phyloP scores from a whole-genome alignment of 805 yeast genomes.

The Ogataea saltuana region DNA sequence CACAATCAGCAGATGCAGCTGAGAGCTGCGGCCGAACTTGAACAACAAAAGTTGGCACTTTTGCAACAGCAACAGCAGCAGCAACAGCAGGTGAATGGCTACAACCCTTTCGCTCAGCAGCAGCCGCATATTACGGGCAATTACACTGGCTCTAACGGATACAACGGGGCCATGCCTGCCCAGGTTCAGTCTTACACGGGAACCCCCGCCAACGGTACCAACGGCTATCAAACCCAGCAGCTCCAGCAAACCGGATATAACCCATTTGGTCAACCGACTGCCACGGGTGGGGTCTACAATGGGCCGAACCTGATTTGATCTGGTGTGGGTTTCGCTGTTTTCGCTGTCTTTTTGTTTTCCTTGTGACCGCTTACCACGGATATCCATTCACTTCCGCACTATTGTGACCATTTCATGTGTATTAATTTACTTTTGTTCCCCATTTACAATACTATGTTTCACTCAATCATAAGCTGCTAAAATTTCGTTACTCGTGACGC shows the following conservation, averaged over 20 bases:
- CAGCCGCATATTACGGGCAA: background rate
- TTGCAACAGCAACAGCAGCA: conserved; percentile 17
- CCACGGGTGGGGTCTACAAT: conserved; percentile 23
- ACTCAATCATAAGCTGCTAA: background rate
- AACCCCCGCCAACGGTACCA: background rate
- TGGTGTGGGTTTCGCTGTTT: too few species aligned
- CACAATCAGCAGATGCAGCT: conserved; percentile 22
- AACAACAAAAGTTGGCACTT: conserved; percentile 22
- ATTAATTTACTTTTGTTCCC: conserved; percentile 4
- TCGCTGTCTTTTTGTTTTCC: too few species aligned
- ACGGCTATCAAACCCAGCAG: conserved; percentile 1
- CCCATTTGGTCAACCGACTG: conserved; percentile 5
- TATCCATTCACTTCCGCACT: too few species aligned
- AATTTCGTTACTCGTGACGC: conserved; percentile 1
- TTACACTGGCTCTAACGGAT: background rate
- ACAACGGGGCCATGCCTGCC: too few species aligned
- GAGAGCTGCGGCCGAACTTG: conserved; percentile 24
- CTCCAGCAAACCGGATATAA: conserved; percentile 8
- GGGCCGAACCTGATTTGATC: conserved; percentile 33
- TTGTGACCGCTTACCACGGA: too few species aligned
- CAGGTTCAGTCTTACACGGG: too few species aligned
- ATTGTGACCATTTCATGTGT: conserved; percentile 1
- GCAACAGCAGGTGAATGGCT: conserved; percentile 15
- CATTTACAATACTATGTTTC: background rate
- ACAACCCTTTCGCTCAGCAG: conserved; percentile 15